Evolutionary conservation across 2,329 filamentous ascomycete genomes (phyloP).

Genomic region (Trichoderma atroviride): DNA sequence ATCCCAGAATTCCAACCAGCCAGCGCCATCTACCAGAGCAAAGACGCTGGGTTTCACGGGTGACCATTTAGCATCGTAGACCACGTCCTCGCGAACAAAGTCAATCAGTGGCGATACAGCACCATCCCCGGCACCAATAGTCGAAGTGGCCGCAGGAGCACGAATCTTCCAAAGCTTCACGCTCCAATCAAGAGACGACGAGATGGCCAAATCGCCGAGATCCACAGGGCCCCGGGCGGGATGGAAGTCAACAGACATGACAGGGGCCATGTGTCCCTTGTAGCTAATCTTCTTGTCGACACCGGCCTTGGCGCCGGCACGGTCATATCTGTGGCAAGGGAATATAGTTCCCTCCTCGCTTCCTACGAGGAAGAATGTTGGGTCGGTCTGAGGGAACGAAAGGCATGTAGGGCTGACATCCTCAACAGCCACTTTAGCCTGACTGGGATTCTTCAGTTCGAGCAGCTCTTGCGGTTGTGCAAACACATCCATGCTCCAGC

Average conservation of each 20-base stretch:
- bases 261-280: constrained; percentile 85
- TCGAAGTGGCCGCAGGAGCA: constrained; percentile 72
- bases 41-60: constrained; percentile 94
- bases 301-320: constrained; percentile 93
- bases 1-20: constrained; percentile 93
- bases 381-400: constrained; percentile 91
- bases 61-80: constrained; percentile 96
- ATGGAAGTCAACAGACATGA: constrained; percentile 96
- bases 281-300: constrained; percentile 89
- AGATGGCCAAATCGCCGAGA: constrained; percentile 88
- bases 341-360: constrained; percentile 97
- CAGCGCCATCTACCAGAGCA: constrained; percentile 89
- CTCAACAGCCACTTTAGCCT: constrained; percentile 76
- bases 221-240: constrained; percentile 90
- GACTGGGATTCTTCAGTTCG: constrained; percentile 80
- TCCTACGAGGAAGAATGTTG: constrained; percentile 95
- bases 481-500: constrained; percentile 98
- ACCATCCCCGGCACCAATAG: constrained; percentile 55
- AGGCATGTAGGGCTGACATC: constrained; percentile 94
- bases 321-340: constrained; percentile 95
- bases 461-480: constrained; percentile 94
- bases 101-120: constrained; percentile 77
- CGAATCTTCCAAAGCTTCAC: constrained; percentile 96
- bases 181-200: constrained; percentile 93
- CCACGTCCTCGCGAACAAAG: constrained; percentile 90